Conservation (phyloP, 257 asterid species). For the Gynochthodes officinalis region DNA sequence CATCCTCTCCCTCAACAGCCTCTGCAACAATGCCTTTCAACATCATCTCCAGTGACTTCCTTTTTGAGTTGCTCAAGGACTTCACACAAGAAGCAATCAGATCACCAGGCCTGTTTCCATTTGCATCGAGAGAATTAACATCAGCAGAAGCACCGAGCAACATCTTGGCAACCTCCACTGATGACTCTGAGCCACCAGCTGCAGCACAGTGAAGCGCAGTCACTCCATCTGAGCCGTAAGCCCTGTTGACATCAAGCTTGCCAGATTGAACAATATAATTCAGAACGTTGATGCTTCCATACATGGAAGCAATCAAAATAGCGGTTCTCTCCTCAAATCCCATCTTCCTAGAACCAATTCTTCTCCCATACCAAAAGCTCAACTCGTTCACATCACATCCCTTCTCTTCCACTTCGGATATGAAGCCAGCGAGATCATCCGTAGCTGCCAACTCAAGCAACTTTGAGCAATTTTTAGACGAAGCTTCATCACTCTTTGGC, state of each 20-base stretch:
- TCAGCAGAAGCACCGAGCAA: conserved; percentile 54
- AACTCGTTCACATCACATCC: conserved; percentile 52
- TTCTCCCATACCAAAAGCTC: conserved; percentile 76
- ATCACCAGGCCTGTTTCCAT: conserved; percentile 63
- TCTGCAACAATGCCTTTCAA: conserved; percentile 43
- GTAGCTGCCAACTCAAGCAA: conserved; percentile 77
- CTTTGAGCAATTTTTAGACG: conserved; percentile 41
- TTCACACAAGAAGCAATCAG: conserved; percentile 46
- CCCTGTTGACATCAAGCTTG: conserved; percentile 57
- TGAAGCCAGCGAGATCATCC: conserved; percentile 61
- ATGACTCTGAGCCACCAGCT: conserved; percentile 58
- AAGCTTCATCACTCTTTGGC: conserved; percentile 21
- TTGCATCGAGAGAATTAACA: conserved; percentile 41
- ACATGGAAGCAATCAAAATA: conserved; percentile 66
- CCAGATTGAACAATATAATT: conserved; percentile 48
- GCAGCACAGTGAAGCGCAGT: conserved; percentile 90
- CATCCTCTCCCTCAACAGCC: conserved; percentile 32
- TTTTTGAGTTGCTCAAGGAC: conserved; percentile 29
- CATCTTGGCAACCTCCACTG: conserved; percentile 50
- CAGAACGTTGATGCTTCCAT: conserved; percentile 62
- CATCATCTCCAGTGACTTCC: conserved; percentile 53
- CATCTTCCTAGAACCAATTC: conserved; percentile 66
- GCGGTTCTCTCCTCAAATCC: conserved; percentile 76
- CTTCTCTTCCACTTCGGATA: conserved; percentile 47
- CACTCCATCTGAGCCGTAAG: conserved; percentile 72